These are phyloP conservation scores for Candida dendrica DNA, from an alignment of 805 yeast genomes.

Conservation along the genomic window DNA sequence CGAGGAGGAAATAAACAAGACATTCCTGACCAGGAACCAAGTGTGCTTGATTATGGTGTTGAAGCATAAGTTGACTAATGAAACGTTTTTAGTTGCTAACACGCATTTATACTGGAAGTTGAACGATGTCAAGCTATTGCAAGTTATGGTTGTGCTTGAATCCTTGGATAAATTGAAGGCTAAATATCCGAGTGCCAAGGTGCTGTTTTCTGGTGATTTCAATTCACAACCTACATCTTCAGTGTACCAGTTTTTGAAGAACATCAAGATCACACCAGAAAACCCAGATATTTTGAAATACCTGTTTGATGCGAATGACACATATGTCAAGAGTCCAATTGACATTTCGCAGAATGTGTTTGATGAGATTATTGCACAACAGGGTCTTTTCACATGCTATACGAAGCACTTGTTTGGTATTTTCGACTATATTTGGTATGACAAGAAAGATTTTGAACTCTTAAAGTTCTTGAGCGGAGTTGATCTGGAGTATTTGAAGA, in stretches of 20 bases:
- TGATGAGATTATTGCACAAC: conserved; percentile 16
- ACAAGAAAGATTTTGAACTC: conserved; percentile 30
- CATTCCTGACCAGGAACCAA: conserved; percentile 43
- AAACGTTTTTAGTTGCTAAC: conserved; percentile 41
- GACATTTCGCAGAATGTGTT: conserved; percentile 21
- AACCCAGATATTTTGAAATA: conserved; percentile 13
- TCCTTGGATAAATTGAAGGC: conserved; percentile 22
- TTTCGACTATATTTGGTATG: conserved; percentile 55
- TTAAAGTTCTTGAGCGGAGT: conserved; percentile 47
- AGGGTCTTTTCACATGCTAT: conserved; percentile 32
- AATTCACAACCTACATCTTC: conserved; percentile 45
- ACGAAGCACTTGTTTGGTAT: conserved; percentile 43
- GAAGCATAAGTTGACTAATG: conserved; percentile 33
- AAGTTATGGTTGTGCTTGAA: conserved; percentile 38
- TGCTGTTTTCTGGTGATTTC: conserved; percentile 50
- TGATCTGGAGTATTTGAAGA: conserved; percentile 24
- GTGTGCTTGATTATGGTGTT: conserved; percentile 47
- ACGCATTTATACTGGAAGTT: conserved; percentile 59
- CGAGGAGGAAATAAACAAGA: conserved; percentile 17
- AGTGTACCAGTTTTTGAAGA: conserved; percentile 37
- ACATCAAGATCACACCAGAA: conserved; percentile 22
- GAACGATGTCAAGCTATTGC: conserved; percentile 48
- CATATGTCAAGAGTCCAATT: conserved; percentile 20
- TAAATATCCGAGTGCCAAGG: conserved; percentile 23
- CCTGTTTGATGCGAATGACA: background rate